phyloP scores from a whole-genome alignment of 305 asterid species.

The Stenogyne calaminthoides region DNA sequence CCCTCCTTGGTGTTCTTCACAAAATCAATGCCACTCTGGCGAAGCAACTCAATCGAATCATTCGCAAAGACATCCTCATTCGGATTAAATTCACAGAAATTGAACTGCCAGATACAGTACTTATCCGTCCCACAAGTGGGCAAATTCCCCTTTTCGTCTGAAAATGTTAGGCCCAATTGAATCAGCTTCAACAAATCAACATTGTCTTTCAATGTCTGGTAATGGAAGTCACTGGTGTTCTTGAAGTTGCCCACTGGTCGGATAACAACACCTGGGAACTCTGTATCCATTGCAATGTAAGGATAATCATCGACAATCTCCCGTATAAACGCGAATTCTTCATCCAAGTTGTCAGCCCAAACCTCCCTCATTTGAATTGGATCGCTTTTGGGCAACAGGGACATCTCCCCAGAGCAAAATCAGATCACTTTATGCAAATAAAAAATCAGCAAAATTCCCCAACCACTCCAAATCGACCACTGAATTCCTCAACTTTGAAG shows the following conservation, averaged over 20 bases:
- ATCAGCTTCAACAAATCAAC: slow-evolving; percentile 76
- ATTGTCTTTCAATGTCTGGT: slow-evolving; percentile 65
- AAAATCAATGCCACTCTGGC: slow-evolving; percentile 76
- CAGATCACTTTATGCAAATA: slow-evolving; percentile 5
- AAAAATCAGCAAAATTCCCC: not conserved
- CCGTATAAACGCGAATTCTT: slow-evolving; percentile 64
- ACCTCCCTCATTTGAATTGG: slow-evolving; percentile 75
- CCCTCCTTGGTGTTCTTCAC: slow-evolving; percentile 58
- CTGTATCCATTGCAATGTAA: slow-evolving; percentile 77
- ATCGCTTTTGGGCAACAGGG: slow-evolving; percentile 62
- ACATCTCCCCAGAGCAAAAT: slow-evolving; percentile 44
- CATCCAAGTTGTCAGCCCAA: slow-evolving; percentile 71
- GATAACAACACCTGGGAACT: slow-evolving; percentile 72
- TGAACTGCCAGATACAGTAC: slow-evolving; percentile 79
- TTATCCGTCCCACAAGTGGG: slow-evolving; percentile 73
- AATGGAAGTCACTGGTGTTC: slow-evolving; percentile 57
- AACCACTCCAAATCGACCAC: not conserved
- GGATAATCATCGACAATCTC: slow-evolving; percentile 72
- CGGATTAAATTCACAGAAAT: slow-evolving; percentile 73
- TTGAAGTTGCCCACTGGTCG: slow-evolving; percentile 67
- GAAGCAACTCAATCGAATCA: slow-evolving; percentile 69
- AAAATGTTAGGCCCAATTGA: slow-evolving; percentile 77
- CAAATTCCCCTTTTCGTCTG: slow-evolving; percentile 77
- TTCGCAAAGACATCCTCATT: slow-evolving; percentile 70
- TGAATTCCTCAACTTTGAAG: slow-evolving; percentile 18